Evolutionary conservation across 495 filamentous ascomycete species (phyloP).

Genomic region (Trichodelitschia bisporula): DNA sequence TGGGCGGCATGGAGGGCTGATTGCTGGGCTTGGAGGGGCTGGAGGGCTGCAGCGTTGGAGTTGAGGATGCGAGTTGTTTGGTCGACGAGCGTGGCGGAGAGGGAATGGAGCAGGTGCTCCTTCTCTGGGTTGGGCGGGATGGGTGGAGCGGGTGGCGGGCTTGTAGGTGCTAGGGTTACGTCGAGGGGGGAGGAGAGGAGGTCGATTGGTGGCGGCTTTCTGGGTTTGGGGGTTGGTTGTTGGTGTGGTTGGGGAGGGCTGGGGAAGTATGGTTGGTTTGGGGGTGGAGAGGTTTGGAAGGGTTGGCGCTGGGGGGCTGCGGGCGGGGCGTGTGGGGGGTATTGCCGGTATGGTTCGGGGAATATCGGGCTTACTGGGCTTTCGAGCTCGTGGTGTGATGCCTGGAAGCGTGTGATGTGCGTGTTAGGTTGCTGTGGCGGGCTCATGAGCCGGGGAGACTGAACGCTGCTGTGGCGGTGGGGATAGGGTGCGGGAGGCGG

Average conservation of each 20-base stretch:
- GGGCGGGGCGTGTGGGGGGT: constrained; percentile 3
- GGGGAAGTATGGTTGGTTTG: constrained; percentile 2
- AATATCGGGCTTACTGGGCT: constrained; percentile 1
- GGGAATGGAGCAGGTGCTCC: constrained; percentile 56
- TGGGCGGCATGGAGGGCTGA: constrained; percentile 45
- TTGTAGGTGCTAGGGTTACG: constrained; percentile 29
- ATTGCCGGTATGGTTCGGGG: constrained; percentile 1
- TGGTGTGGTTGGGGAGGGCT: constrained; percentile 2
- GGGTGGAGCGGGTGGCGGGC: constrained; percentile 36
- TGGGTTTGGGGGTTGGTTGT: constrained; percentile 3
- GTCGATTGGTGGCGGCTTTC: constrained; percentile 29
- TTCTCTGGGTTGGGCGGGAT: constrained; percentile 95
- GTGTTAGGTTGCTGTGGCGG: too few relatives aligned
- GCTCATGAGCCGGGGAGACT: too few relatives aligned
- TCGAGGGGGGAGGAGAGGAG: constrained; percentile 48
- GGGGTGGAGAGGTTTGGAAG: constrained; percentile 1
- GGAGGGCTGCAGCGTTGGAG: constrained; percentile 43
- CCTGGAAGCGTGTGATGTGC: too few relatives aligned
- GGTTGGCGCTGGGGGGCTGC: constrained; percentile 3
- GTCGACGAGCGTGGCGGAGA: constrained; percentile 40
- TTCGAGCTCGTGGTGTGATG: too few relatives aligned
- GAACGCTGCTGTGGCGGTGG: too few relatives aligned
- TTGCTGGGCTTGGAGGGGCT: constrained; percentile 57
- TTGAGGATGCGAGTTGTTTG: constrained; percentile 36
- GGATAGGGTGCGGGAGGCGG: too few relatives aligned